Evolutionary conservation across 352 stramenopile genomes (phyloP).

Genomic region (Pythium diclinum): DNA sequence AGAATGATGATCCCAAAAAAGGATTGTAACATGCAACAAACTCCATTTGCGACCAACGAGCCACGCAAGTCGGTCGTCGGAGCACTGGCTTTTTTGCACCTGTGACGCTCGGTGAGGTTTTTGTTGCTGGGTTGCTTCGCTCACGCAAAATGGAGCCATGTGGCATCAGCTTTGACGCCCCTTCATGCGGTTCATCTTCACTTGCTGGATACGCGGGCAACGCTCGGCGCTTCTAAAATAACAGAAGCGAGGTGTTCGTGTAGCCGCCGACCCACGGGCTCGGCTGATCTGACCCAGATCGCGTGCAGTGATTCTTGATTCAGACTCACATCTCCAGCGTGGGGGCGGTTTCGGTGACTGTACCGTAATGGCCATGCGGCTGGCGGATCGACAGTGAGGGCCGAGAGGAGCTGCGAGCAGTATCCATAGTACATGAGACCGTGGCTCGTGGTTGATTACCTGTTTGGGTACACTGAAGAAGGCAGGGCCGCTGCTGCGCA

Average conservation of each 20-base stretch:
- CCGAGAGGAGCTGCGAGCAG: no score
- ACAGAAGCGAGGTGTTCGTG: neutral
- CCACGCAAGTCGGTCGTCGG: neutral
- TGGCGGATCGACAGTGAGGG: neutral
- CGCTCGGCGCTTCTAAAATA: neutral
- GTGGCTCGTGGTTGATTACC: no score
- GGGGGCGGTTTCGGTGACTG: conserved; percentile 1
- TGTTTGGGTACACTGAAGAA: no score
- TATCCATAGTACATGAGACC: no score
- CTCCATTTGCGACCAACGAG: neutral
- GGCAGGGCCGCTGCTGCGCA: no score
- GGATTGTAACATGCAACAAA: conserved; percentile 6
- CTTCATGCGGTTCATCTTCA: conserved; percentile 10
- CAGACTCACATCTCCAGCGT: neutral
- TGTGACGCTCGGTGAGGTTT: conserved; percentile 10
- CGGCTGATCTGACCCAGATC: neutral
- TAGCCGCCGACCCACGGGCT: neutral
- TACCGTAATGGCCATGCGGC: neutral
- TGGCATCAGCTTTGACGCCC: conserved; percentile 10
- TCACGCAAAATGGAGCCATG: conserved; percentile 25
- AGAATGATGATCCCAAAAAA: neutral
- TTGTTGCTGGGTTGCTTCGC: neutral
- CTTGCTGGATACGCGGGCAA: neutral
- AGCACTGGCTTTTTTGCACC: conserved; percentile 23
- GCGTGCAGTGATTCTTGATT: neutral